These are phyloP conservation scores for Nigrograna mackinnonii DNA, from an alignment of 2,329 filamentous ascomycete species.

Conservation along the genomic window DNA sequence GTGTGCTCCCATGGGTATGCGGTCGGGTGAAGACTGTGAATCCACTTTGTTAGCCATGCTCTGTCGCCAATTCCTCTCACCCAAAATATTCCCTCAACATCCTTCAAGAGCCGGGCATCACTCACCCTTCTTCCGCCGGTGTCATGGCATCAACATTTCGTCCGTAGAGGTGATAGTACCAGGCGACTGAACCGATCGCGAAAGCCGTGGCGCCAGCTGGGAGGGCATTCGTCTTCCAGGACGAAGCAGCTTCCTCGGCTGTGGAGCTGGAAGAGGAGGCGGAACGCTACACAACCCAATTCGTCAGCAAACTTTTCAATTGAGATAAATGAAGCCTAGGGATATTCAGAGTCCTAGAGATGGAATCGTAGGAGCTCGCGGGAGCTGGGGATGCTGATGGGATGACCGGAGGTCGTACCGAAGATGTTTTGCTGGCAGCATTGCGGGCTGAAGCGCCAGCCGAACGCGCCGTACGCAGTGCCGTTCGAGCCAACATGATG, in stretches of 20 bases:
- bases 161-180: slow-evolving; percentile 98
- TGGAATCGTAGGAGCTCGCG: slow-evolving; percentile 26
- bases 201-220: slow-evolving; percentile 84
- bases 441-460: slow-evolving; percentile 79
- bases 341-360: slow-evolving; percentile 15
- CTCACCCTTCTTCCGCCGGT: slow-evolving; percentile 97
- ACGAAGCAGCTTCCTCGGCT: slow-evolving; percentile 71
- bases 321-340: slow-evolving; percentile 17
- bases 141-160: slow-evolving; percentile 86
- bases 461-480: slow-evolving; percentile 85
- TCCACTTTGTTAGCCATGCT: slow-evolving; percentile 23
- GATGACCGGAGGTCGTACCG: slow-evolving; percentile 45
- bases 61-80: slow-evolving; percentile 27
- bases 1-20: slow-evolving; percentile 95
- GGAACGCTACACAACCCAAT: slow-evolving; percentile 52
- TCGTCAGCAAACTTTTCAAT: slow-evolving; percentile 36
- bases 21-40: slow-evolving; percentile 80
- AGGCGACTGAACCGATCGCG: slow-evolving; percentile 86
- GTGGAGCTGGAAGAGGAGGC: slow-evolving; percentile 72
- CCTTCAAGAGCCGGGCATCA: slow-evolving; percentile 35
- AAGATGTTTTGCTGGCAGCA: slow-evolving; percentile 50
- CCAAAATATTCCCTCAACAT: slow-evolving; percentile 27
- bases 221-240: slow-evolving; percentile 83
- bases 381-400: slow-evolving; percentile 30
- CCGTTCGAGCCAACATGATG: slow-evolving; percentile 93